A percentile compares a stretch with the other conserved stretches of the same genome.
Conservation (phyloP, 352 stramenopile species). For the Phytophthora podocarpi region DNA sequence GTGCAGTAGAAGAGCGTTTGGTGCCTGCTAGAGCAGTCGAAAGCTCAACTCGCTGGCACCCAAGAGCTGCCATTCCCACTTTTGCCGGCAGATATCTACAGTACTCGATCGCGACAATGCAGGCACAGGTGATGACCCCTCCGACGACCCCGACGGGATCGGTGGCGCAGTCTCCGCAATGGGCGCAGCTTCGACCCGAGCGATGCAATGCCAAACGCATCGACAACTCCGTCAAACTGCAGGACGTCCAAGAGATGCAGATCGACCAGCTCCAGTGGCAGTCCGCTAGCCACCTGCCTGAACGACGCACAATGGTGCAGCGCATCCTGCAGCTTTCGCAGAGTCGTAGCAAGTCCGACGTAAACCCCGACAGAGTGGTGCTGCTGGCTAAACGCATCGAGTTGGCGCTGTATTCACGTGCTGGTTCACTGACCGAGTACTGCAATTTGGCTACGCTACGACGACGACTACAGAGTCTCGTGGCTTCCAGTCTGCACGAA, state of each 20-base stretch:
- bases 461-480: conserved; percentile 70
- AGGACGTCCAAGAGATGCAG: conserved; percentile 16
- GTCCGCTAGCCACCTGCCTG: conserved; percentile 54
- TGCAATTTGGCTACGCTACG: conserved; percentile 70
- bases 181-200: conserved; percentile 31
- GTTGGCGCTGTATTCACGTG: conserved; percentile 71
- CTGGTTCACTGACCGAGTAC: conserved; percentile 71
- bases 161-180: conserved; percentile 24
- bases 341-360: conserved; percentile 20
- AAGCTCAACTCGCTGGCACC: conserved; percentile 14
- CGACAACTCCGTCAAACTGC: conserved; percentile 12
- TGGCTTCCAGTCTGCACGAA: conserved; percentile 75
- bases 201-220: conserved; percentile 28
- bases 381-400: conserved; percentile 77
- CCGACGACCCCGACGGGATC: conserved; percentile 33
- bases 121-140: conserved; percentile 25
- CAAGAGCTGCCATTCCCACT: conserved; percentile 19
- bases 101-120: conserved; percentile 9
- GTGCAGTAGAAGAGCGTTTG: conserved; percentile 36
- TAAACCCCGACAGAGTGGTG: conserved; percentile 21
- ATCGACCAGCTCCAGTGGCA: conserved; percentile 53
- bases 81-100: conserved; percentile 14
- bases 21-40: neutral
- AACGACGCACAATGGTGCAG: conserved; percentile 72
- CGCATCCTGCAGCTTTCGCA: conserved; percentile 71